A percentile compares a stretch with the other conserved stretches of the same genome.
Conservation (phyloP, 2,329 filamentous ascomycete genomes). For the Paecilomyces dactylethromorphus region DNA sequence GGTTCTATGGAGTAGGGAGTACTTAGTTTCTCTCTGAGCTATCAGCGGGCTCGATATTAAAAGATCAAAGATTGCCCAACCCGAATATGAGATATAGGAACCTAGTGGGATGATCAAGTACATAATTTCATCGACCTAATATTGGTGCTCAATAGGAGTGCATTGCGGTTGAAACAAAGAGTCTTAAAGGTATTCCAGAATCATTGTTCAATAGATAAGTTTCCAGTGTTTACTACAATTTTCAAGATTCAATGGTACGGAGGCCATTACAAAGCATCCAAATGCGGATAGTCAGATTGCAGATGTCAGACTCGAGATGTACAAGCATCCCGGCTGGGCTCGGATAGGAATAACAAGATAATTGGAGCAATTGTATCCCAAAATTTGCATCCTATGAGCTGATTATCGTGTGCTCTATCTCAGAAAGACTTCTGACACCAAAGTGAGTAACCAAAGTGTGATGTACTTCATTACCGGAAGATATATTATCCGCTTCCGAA, state of each 20-base stretch:
- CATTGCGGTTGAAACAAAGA: background rate
- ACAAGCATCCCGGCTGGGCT: background rate
- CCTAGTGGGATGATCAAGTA: no score
- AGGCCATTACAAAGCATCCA: background rate
- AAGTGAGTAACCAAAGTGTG: background rate
- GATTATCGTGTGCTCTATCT: background rate
- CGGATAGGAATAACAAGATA: background rate
- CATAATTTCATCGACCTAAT: no score
- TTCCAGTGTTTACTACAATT: background rate
- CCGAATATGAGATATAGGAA: no score
- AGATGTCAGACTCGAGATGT: background rate
- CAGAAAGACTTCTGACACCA: background rate
- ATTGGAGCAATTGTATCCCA: background rate
- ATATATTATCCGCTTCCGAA: background rate
- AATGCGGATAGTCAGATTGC: background rate
- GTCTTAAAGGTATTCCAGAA: background rate
- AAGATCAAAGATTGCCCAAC: no score
- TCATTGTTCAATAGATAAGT: background rate
- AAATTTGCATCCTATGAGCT: background rate
- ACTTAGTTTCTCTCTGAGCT: no score
- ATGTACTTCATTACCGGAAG: background rate
- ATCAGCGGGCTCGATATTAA: no score
- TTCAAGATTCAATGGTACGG: background rate
- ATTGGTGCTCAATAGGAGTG: background rate
- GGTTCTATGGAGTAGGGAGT: no score